Evolutionary conservation across 73 alveolate genomes (phyloP).

Genomic region (Breviolum minutum): DNA sequence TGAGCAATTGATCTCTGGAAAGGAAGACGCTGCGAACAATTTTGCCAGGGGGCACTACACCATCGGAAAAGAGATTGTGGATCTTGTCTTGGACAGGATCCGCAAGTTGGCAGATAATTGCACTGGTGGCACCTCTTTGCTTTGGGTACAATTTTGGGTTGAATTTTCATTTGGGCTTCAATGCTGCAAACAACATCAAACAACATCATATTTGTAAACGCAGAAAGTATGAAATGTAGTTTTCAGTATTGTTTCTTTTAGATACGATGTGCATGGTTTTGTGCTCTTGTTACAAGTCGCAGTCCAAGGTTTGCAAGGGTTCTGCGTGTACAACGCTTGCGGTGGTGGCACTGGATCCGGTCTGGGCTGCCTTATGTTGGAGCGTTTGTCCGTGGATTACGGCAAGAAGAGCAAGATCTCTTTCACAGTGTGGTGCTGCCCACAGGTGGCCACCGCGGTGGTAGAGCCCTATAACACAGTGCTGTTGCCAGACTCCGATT

Average conservation of each 20-base stretch:
- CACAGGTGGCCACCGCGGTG: constrained; percentile 13
- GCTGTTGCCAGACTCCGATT: not conserved
- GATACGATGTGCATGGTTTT: not conserved
- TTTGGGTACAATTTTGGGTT: not conserved
- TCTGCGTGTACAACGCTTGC: constrained; percentile 30
- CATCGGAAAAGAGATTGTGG: constrained; percentile 98
- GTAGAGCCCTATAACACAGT: not conserved
- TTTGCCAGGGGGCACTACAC: constrained; percentile 97
- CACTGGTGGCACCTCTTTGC: constrained; percentile 90
- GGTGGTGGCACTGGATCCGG: constrained; percentile 9
- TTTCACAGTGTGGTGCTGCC: constrained; percentile 18
- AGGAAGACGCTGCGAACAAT: constrained; percentile 96
- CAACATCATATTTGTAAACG: too few species aligned
- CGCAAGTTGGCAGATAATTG: constrained; percentile 99
- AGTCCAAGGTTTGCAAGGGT: not conserved
- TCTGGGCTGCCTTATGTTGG: constrained; percentile 1
- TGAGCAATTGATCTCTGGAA: constrained; percentile 97
- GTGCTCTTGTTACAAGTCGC: not conserved
- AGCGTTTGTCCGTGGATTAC: constrained; percentile 27
- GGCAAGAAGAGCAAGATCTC: constrained; percentile 39
- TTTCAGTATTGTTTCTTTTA: too few species aligned
- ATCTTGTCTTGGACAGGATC: constrained; percentile 98
- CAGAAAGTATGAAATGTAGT: too few species aligned
- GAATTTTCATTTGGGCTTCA: not conserved
- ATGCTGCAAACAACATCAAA: too few species aligned